phyloP scores from a whole-genome alignment of 768 basidiomycete genomes.

The button mushroom (Agaricus bisporus) region DNA sequence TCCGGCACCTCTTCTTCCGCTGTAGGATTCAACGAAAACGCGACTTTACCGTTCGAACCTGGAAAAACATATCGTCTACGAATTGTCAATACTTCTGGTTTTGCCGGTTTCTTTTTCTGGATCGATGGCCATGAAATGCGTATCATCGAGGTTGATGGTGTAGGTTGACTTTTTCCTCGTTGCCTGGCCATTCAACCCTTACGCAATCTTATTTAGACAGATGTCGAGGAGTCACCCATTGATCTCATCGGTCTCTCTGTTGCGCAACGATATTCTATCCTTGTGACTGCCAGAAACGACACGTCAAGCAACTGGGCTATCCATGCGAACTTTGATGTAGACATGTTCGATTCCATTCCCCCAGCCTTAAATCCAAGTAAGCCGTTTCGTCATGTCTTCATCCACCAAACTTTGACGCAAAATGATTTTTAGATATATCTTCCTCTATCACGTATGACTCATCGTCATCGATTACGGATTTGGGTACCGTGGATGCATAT shows the following conservation, averaged over 20 bases:
- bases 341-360: slow-evolving; percentile 86
- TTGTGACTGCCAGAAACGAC: slow-evolving; percentile 88
- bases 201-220: slow-evolving; percentile 40
- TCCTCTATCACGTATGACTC: slow-evolving; percentile 73
- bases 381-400: slow-evolving; percentile 18
- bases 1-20: slow-evolving; percentile 42
- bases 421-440: slow-evolving; percentile 56
- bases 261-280: slow-evolving; percentile 90
- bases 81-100: slow-evolving; percentile 77
- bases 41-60: slow-evolving; percentile 75
- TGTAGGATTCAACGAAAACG: slow-evolving; percentile 84
- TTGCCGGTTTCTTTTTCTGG: slow-evolving; percentile 78
- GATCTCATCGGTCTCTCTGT: slow-evolving; percentile 72
- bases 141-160: slow-evolving; percentile 81
- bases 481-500: slow-evolving; percentile 51
- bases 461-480: slow-evolving; percentile 43
- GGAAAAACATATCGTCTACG: slow-evolving; percentile 90
- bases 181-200: not conserved
- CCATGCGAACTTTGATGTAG: slow-evolving; percentile 84
- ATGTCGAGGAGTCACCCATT: slow-evolving; percentile 67
- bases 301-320: slow-evolving; percentile 81
- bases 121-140: slow-evolving; percentile 85
- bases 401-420: not conserved
- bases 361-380: slow-evolving; percentile 65
- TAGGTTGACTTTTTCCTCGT: slow-evolving; percentile 28